Conservation (phyloP, 345 rosid species). For the Euphorbia tirucalli region DNA sequence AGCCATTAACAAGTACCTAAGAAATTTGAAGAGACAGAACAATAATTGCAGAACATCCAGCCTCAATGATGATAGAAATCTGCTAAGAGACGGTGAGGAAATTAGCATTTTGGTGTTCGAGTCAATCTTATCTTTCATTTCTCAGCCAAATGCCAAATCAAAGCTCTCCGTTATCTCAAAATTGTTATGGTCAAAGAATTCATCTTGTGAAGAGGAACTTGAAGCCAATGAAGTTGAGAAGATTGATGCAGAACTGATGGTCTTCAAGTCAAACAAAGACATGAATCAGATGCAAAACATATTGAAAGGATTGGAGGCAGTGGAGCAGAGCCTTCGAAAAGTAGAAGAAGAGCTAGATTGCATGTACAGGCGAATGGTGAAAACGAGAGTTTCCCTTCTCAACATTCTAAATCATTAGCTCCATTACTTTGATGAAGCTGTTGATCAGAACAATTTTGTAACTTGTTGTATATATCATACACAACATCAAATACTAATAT, state of each 20-base stretch:
- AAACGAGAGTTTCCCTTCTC: conserved; percentile 7
- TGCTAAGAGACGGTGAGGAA: conserved; percentile 11
- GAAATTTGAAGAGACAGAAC: conserved; percentile 5
- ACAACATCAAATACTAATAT: background rate
- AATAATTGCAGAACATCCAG: conserved; percentile 2
- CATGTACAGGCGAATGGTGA: conserved; percentile 1
- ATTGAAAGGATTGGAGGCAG: background rate
- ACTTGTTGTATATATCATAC: conserved; percentile 1
- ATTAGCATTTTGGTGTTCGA: conserved; percentile 11
- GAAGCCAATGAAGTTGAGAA: conserved; percentile 9
- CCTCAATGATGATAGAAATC: background rate
- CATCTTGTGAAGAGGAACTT: background rate
- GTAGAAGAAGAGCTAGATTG: conserved; percentile 2
- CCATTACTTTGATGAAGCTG: background rate
- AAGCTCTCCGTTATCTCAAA: conserved; percentile 3
- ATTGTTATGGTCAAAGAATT: conserved; percentile 3
- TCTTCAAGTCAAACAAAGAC: too few species aligned
- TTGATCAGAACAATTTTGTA: background rate
- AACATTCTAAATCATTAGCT: background rate
- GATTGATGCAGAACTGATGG: conserved; percentile 8
- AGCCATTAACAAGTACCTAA: background rate
- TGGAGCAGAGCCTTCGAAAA: conserved; percentile 4
- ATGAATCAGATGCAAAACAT: background rate
- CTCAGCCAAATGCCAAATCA: conserved; percentile 15
- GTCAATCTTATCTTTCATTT: conserved; percentile 10